Base-by-base conservation (phyloP, 2,329 filamentous ascomycete genomes). In the Sporothrix brunneoviolacea region DNA sequence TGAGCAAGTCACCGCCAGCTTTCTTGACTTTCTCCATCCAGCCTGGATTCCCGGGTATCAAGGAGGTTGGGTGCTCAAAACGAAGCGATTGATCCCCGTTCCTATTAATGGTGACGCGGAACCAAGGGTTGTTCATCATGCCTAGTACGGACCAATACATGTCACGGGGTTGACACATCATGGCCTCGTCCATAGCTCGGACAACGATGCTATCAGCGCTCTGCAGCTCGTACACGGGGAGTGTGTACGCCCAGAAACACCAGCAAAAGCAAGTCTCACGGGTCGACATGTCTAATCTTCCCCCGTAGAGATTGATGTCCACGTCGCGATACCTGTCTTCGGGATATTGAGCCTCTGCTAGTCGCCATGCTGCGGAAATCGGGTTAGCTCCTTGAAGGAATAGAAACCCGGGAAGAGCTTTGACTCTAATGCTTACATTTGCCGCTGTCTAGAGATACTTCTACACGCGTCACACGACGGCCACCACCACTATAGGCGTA, bases 91-190 rank as follows among this genome's bases (percentile, higher is more conserved):
- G 72, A 0, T 73, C 74, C 15, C 79, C 73, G 0, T 72, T 83
- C 50, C 82, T 83, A 47, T 81, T 79, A 49, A 96, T 86, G 2
- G 83, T 80, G 1, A 96, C 78, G 5, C 91, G 77, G 65, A 86
- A 96, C 91, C 91, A 96, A 0, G 88, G 87, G 60, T 95, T 95
- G 68, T 95, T 95, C 91, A 96, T 95, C 91, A 96, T 96, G 0
- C 91, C 90, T 35, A 95, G 70, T 2, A 95, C 89, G 54, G 82
- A 90, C 91, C 91, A 96, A 69, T 95, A 95, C 88, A 95, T 93
- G 61, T 96, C 91, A 54, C 88, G 77, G 4, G 91, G 91, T 64
- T 95, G 89, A 0, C 88, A 72, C 66, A 86, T 88, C 80, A 95
- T 84, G 49, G 84, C 79, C 57, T 95, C 91, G 59, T 96, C 91